phyloP scores from a whole-genome alignment of 2,329 filamentous ascomycete genomes.

The Cladosporium sp. region DNA sequence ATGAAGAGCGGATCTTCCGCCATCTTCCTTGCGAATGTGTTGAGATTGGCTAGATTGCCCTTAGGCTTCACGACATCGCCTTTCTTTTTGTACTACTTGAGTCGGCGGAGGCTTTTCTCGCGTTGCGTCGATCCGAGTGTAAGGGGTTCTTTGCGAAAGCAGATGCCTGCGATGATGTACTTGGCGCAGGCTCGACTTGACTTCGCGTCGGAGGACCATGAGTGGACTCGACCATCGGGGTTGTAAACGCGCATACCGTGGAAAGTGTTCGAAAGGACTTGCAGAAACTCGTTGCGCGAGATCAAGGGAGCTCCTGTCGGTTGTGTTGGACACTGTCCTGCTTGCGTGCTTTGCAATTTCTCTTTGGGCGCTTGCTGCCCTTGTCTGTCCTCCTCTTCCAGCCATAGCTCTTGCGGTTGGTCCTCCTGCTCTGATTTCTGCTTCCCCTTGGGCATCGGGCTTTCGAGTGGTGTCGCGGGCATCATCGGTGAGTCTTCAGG shows the following conservation, averaged over 20 bases:
- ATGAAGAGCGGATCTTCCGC: constrained; percentile 12
- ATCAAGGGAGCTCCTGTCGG: background rate
- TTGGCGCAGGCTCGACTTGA: background rate
- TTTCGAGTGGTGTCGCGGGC: too few relatives aligned
- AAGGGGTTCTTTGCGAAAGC: background rate
- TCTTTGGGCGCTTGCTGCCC: background rate
- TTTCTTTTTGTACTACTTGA: background rate
- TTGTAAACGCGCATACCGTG: background rate
- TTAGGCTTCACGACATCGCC: background rate
- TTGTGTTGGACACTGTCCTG: background rate
- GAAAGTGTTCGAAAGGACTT: background rate
- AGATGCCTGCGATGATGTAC: background rate
- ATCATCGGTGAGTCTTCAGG: background rate
- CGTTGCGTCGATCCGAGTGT: background rate
- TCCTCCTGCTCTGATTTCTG: background rate
- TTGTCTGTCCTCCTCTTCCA: background rate
- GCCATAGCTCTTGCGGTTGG: too few relatives aligned
- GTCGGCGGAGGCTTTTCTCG: background rate
- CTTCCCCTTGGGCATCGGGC: background rate
- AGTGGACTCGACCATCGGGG: background rate
- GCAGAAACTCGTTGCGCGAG: background rate
- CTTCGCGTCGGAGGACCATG: background rate
- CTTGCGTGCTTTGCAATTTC: background rate
- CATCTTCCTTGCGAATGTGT: background rate
- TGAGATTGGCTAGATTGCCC: background rate